Percentiles rank a stretch among this genome's conserved stretches.
Conservation (phyloP, 1,139 yeast species). For the Diutina pseudorugosa region DNA sequence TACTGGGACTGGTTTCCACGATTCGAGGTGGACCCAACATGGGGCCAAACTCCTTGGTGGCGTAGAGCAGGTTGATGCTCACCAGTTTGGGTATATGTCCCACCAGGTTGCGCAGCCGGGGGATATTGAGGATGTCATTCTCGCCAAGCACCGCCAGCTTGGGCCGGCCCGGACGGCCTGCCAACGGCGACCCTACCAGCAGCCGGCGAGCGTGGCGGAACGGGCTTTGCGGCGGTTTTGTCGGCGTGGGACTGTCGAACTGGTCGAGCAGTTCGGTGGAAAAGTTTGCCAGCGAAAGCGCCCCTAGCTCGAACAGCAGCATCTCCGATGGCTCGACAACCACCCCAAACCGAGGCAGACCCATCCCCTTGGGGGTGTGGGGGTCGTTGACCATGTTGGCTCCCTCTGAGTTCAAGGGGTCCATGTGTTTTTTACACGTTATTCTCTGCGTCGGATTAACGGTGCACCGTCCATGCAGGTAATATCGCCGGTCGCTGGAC, state of each 20-base stretch:
- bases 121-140: neutral
- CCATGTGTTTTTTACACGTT: neutral
- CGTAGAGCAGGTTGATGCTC: neutral
- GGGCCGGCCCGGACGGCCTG: neutral
- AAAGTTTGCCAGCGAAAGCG: conserved; percentile 1
- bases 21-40: neutral
- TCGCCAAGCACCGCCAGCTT: neutral
- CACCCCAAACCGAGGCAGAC: conserved; percentile 1
- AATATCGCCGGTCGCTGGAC: neutral
- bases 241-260: neutral
- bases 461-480: neutral
- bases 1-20: neutral
- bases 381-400: neutral
- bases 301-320: neutral
- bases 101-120: neutral
- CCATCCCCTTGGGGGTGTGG: conserved; percentile 2
- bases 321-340: neutral
- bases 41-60: neutral
- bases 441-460: neutral
- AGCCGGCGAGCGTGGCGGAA: neutral
- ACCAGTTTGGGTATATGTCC: neutral
- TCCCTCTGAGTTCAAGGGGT: neutral
- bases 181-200: neutral
- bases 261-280: neutral
- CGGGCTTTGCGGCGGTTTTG: neutral